phyloP scores from a whole-genome alignment of 345 rosid genomes.

The Euclidium syriacum region DNA sequence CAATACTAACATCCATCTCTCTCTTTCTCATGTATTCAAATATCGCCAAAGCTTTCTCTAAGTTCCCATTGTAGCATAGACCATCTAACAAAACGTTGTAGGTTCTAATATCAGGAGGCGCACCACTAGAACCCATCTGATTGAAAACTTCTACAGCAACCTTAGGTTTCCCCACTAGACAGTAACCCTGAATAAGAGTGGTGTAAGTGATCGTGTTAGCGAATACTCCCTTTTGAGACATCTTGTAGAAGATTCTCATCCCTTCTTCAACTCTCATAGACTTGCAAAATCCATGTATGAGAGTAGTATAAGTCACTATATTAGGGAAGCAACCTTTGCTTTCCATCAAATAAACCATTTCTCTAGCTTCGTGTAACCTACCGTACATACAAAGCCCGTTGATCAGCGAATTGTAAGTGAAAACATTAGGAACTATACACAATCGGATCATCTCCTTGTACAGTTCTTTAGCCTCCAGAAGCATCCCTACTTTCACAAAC shows the following conservation, averaged over 20 bases:
- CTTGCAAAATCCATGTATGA: conserved; percentile 30
- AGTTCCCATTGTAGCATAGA: conserved; percentile 6
- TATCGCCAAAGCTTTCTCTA: conserved; percentile 16
- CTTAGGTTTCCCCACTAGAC: conserved; percentile 12
- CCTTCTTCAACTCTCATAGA: conserved; percentile 15
- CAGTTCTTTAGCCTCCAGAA: conserved; percentile 25
- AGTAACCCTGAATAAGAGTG: conserved; percentile 20
- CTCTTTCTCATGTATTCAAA: conserved; percentile 11
- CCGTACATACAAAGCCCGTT: conserved; percentile 31
- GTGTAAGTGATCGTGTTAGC: conserved; percentile 28
- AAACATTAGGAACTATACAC: conserved; percentile 28
- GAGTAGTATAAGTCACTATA: conserved; percentile 31
- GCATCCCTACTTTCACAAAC: conserved; percentile 19
- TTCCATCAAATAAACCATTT: conserved; percentile 22
- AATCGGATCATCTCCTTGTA: conserved; percentile 20
- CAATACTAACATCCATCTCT: conserved; percentile 18
- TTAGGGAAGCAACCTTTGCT: conserved; percentile 8
- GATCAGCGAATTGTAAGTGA: conserved; percentile 38
- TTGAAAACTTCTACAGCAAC: conserved; percentile 18
- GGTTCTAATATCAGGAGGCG: conserved; percentile 15
- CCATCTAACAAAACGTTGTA: conserved; percentile 28
- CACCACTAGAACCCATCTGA: conserved; percentile 15
- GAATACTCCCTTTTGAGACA: conserved; percentile 10
- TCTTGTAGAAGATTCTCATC: not conserved
- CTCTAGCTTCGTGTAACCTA: conserved; percentile 27